Percentiles rank a stretch among this genome's conserved stretches.
phyloP scores from a whole-genome alignment of 345 rosid genomes.

The Eucalyptus coolabah region DNA sequence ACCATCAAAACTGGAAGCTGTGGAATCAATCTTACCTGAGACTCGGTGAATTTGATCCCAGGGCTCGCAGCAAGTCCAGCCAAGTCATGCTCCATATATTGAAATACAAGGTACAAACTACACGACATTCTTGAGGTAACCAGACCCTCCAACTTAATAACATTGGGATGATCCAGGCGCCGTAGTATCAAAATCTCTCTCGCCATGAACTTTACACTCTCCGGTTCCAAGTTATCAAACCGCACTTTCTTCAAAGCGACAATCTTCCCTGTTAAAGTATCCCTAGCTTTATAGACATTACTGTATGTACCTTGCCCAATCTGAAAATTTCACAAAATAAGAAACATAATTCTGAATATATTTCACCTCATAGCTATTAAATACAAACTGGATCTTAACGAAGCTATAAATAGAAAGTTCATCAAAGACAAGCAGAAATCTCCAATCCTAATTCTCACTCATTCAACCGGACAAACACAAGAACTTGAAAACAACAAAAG shows the following conservation, averaged over 20 bases:
- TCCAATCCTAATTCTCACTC: background rate
- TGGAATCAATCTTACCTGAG: conserved; percentile 34
- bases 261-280: conserved; percentile 52
- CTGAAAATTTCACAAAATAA: conserved; percentile 8
- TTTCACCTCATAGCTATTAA: background rate
- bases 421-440: background rate
- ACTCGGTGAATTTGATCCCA: conserved; percentile 44
- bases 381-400: background rate
- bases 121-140: conserved; percentile 84
- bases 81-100: conserved; percentile 78
- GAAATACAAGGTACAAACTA: conserved; percentile 66
- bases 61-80: conserved; percentile 86
- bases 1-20: background rate
- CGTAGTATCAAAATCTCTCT: conserved; percentile 68
- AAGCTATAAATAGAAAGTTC: background rate
- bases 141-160: conserved; percentile 62
- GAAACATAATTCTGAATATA: background rate
- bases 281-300: conserved; percentile 88
- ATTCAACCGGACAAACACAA: background rate
- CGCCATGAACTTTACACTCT: conserved; percentile 85
- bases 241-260: conserved; percentile 82
- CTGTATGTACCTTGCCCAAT: conserved; percentile 89
- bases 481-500: background rate
- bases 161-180: conserved; percentile 66
- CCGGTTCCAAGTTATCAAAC: conserved; percentile 76